Evolutionary conservation across 2,329 filamentous ascomycete genomes (phyloP).

Genomic region (Verticillium albo-atrum): DNA sequence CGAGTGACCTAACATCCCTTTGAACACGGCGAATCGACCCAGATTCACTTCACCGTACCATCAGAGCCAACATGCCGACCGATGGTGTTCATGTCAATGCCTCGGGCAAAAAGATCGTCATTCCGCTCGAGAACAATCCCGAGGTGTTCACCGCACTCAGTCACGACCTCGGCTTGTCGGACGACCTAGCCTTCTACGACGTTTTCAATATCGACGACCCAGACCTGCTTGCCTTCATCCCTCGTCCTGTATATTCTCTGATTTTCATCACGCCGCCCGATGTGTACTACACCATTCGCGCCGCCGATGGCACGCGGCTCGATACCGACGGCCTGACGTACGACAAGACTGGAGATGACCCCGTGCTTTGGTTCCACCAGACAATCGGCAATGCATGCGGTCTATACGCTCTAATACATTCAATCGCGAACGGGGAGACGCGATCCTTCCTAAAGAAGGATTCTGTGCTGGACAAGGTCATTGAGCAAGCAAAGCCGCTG

Average conservation of each 20-base stretch:
- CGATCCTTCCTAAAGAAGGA: slow-evolving; percentile 46
- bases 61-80: slow-evolving; percentile 17
- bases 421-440: slow-evolving; percentile 64
- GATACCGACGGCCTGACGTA: slow-evolving; percentile 23
- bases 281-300: slow-evolving; percentile 17
- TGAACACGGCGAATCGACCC: too few species aligned
- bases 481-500: slow-evolving; percentile 59
- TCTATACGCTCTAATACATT: slow-evolving; percentile 72
- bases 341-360: slow-evolving; percentile 35
- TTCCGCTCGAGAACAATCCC: slow-evolving; percentile 58
- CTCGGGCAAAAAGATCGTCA: slow-evolving; percentile 28
- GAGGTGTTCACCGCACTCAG: slow-evolving; percentile 72
- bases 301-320: slow-evolving; percentile 1
- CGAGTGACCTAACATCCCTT: too few species aligned
- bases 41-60: too few species aligned
- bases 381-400: slow-evolving; percentile 82
- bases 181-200: slow-evolving; percentile 69
- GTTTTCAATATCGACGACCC: slow-evolving; percentile 78
- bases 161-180: slow-evolving; percentile 66
- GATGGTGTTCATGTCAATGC: slow-evolving; percentile 18
- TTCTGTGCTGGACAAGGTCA: slow-evolving; percentile 53
- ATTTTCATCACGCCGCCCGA: slow-evolving; percentile 70
- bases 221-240: slow-evolving; percentile 69
- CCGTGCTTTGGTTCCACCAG: slow-evolving; percentile 79
- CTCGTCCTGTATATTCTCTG: slow-evolving; percentile 71